Evolutionary conservation across 257 asterid genomes (phyloP), one percentile per base, ranked within the genome.

Genomic region (Scutellaria baicalensis): DNA sequence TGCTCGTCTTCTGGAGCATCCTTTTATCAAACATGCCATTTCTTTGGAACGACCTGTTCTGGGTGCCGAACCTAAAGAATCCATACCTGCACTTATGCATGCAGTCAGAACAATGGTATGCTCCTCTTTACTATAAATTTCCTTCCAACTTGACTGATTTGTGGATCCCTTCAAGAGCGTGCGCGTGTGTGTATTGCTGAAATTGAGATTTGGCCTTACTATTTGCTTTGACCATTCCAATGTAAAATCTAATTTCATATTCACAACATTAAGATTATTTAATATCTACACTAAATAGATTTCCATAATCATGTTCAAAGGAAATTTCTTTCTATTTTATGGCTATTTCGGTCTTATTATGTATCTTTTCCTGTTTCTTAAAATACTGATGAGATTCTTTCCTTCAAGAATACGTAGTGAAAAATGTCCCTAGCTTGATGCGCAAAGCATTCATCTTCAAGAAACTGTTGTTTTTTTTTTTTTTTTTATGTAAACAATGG

Each of bases 1-100:
- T 47, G 80, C 72, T 47, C 78, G 77, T 78, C 88, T 89, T 60
- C 56, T 84, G 64, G 75, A 80, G 59, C 93, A 86, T 75, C 88
- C 87, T 49, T 86, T 89, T 69, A 70, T 88, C 1, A 83, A 70
- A 70, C 73, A 72, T 14, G 17, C 70, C 1, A 58, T 62, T 71
- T 50, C 71, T 36, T 40, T 49, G 67, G 88, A 80, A 71, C 72
- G 81, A 45, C 56, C 76, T 17, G 44, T 43, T 68, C 50, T 35
- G 40, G 38, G 18, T 59, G 73, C 61, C 35, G 85, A 77, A 44
- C 68, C 79, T 42, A 54, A 40, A 6, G 80, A 83, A 54, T 49
- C 83, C 78, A 64, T 65, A n/a, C 77, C 81, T 64, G 62, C 56
- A 52, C 73, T 54, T n/a, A 59, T 71, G 0, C 61, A 77, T 68